These are phyloP conservation scores for Stephania japonica DNA, from an alignment of 164 flowering plant species.

Conservation along the genomic window DNA sequence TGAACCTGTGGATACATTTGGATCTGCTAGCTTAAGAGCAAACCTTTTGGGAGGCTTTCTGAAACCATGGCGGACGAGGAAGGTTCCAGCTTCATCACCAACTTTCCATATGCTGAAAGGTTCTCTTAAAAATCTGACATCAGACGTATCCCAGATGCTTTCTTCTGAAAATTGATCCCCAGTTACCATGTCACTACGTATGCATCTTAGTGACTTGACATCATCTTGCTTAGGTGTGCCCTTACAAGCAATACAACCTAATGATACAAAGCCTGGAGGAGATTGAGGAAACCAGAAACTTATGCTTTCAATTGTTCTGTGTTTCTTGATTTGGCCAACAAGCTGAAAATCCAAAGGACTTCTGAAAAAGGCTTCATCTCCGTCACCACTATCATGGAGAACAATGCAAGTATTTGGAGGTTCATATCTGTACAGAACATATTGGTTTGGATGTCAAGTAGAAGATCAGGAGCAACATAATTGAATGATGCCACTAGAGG, in stretches of 20 bases:
- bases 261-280: slow-evolving; percentile 87
- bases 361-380: slow-evolving; percentile 51
- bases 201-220: slow-evolving; percentile 61
- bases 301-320: slow-evolving; percentile 57
- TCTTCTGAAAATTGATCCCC: slow-evolving; percentile 78
- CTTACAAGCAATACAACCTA: slow-evolving; percentile 89
- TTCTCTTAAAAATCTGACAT: slow-evolving; percentile 34
- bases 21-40: slow-evolving; percentile 76
- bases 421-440: slow-evolving; percentile 55
- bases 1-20: slow-evolving; percentile 39
- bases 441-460: slow-evolving; percentile 5
- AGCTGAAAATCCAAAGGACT: slow-evolving; percentile 63
- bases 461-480: neutral
- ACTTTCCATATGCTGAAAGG: slow-evolving; percentile 83
- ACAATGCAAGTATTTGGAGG: slow-evolving; percentile 77
- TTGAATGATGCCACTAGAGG: slow-evolving; percentile 1
- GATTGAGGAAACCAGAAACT: slow-evolving; percentile 94
- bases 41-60: slow-evolving; percentile 87
- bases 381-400: slow-evolving; percentile 63
- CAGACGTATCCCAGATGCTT: slow-evolving; percentile 88
- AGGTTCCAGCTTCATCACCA: slow-evolving; percentile 73
- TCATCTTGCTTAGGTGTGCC: slow-evolving; percentile 65
- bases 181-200: slow-evolving; percentile 83
- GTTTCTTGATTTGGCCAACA: slow-evolving; percentile 83
- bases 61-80: slow-evolving; percentile 65